Base-by-base conservation (phyloP, 2,329 filamentous ascomycete genomes). In the Myotisia sp. region DNA sequence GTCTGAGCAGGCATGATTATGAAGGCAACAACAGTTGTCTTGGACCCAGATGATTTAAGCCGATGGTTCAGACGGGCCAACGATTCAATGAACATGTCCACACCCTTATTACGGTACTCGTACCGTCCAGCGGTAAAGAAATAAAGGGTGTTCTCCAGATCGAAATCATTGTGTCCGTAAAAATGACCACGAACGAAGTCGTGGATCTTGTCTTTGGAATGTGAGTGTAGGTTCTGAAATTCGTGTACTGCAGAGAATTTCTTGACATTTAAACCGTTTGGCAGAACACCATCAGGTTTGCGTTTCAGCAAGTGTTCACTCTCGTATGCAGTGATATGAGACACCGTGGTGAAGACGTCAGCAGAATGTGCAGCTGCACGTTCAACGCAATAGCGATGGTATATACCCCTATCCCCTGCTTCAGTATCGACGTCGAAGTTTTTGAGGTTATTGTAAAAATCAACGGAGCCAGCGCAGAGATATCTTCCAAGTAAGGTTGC, bases 1-100 rank as follows among this genome's bases (percentile, higher is more conserved):
- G 87, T 95, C 60, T 95, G 85, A 1, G 90, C 90, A 2, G 90
- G 90, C 84, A 98, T 92, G 56, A 98, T 95, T 59, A 98, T 81
- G 55, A 98, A 98, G 13, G 90, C 87, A 12, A 98, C 87, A 5
- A 98, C 79, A 0, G 90, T 95, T 54, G 78, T 86, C 61, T 90
- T 92, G 47, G 84, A 92, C 31, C 83, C 83, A 5, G 76, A 62
- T 33, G 62, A 62, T 70, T 95, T 95, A 52, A 98, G 74, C 24
- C 80, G 74, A 64, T 95, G 86, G 62, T 98, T 98, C 49, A 98
- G 64, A 27, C 90, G 81, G 18, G 90, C 90, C 42, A 98, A 65
- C 3, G 86, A 90, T 61, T 98, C 90, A 47, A 98, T 92, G 59
- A 95, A 98, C 90, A 98, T 95, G 59, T 98, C 90, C 6, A 94